Conservation (phyloP, 441 rosid genomes). For the Euphorbia celastroides region DNA sequence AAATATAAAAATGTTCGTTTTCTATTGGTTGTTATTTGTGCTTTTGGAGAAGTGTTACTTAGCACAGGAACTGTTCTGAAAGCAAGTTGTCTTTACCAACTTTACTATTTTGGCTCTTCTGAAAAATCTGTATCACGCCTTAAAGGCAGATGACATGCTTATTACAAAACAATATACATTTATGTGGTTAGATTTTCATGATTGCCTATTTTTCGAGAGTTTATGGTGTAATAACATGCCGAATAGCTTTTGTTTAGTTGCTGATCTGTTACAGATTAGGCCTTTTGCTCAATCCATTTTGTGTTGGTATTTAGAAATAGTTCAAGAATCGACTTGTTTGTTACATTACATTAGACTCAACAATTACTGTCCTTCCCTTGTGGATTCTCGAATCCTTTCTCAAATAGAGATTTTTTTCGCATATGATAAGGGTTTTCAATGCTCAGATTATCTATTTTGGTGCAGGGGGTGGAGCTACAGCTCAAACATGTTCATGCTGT, state of each 20-base stretch:
- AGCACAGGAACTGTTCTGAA: not conserved
- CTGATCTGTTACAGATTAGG: not conserved
- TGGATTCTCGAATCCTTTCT: not conserved
- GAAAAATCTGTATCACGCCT: not conserved
- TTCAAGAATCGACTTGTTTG: not conserved
- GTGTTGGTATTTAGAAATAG: not conserved
- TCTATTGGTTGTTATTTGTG: not conserved
- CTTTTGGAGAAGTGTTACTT: not conserved
- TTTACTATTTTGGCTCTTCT: not conserved
- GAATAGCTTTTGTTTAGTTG: not conserved
- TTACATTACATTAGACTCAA: not conserved
- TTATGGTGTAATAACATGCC: not conserved
- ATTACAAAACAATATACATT: not conserved
- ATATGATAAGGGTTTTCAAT: too few relatives aligned
- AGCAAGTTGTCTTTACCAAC: not conserved
- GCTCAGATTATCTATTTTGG: constrained; percentile 27
- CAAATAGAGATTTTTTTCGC: too few relatives aligned
- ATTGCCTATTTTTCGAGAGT: not conserved
- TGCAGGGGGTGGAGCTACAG: constrained; percentile 90
- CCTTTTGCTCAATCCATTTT: not conserved
- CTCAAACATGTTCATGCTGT: constrained; percentile 91
- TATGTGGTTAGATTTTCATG: not conserved
- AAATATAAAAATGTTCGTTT: constrained; percentile 1
- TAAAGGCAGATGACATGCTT: not conserved
- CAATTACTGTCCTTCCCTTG: not conserved